phyloP scores from a whole-genome alignment of 768 basidiomycete genomes.

The Trametes elegans region DNA sequence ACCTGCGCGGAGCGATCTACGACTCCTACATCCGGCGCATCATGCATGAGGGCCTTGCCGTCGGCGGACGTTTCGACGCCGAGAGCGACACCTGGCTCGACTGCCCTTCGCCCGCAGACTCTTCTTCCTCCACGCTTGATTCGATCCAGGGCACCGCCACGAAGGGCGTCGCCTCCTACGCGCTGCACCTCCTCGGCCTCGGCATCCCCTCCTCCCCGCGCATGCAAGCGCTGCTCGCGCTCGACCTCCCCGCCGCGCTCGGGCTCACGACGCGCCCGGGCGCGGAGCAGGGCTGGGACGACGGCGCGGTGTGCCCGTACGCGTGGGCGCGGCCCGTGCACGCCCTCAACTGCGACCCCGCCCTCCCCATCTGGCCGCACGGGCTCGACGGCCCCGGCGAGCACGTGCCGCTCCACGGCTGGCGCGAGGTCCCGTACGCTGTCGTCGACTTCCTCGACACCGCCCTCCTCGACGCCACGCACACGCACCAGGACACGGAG shows the following conservation, averaged over 20 bases:
- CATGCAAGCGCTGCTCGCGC: conserved; percentile 19
- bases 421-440: neutral
- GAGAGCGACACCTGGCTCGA: conserved; percentile 62
- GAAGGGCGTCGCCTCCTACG: conserved; percentile 3
- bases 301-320: conserved; percentile 68
- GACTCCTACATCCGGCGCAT: conserved; percentile 86
- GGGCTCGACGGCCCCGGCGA: conserved; percentile 49
- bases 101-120: conserved; percentile 48
- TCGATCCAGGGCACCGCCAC: neutral
- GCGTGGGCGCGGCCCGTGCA: conserved; percentile 76
- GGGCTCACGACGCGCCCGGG: conserved; percentile 14
- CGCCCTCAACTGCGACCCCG: conserved; percentile 64
- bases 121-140: neutral
- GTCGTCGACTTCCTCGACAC: conserved; percentile 3
- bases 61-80: conserved; percentile 28
- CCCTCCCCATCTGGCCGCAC: conserved; percentile 69
- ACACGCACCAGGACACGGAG: conserved; percentile 10
- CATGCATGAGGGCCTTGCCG: conserved; percentile 74
- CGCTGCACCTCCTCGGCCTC: conserved; percentile 4
- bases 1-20: conserved; percentile 77
- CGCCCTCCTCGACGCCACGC: conserved; percentile 14
- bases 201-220: neutral
- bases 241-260: conserved; percentile 13
- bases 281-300: conserved; percentile 42
- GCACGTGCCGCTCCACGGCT: conserved; percentile 7